Evolutionary conservation across 208 protist genomes (phyloP), one percentile per base, ranked within the genome.

Genomic region (Acanthamoeba healyi): DNA sequence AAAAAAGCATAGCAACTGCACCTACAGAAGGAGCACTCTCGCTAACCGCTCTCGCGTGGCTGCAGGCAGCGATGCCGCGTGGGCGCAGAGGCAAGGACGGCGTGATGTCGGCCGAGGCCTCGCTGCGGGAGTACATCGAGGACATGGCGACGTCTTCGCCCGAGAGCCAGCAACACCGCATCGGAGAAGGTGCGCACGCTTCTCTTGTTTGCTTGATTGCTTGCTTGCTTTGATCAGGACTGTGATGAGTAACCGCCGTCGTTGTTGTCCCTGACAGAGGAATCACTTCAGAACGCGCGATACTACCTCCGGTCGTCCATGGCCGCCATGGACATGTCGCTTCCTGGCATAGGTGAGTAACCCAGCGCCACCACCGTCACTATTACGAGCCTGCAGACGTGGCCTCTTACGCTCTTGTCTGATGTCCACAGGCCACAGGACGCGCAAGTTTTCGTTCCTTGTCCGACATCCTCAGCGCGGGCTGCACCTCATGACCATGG

Each of bases 401-500:
- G 4, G 10, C 17, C 46, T 15, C 4, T 15, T 51, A 15, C 17
- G 46, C 0, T 12, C 7, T 49, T 12, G 44, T 49, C 7, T 49
- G 10, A 17, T 3, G 24, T 34, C 4, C 26, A 6, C 84, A 86
- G 77, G 77, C 14, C 77, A 86, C 77, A 86, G 84, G 36, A 91
- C 22, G 34, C 54, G 54, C 84, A 91, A 91, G 56, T 58, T 67
- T 44, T n/a, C 51, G 26, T 91, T 70, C 84, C 58, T 91, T 3
- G 84, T 91, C 10, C 29, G 40, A 67, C 84, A 91, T 67, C 46
- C 46, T 4, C 54, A 91, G 34, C 46, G 84, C 29, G 84, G 84
- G 29, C 10, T 51, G 44, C 51, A 70, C n/a, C 38, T 91, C 26
- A 91, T 91, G 84, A 91, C 84, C 4, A 42, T 91, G 34, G 84